Evolutionary conservation across 2,329 filamentous ascomycete genomes (phyloP).

Genomic region (Penicillium fuscoglaucum): DNA sequence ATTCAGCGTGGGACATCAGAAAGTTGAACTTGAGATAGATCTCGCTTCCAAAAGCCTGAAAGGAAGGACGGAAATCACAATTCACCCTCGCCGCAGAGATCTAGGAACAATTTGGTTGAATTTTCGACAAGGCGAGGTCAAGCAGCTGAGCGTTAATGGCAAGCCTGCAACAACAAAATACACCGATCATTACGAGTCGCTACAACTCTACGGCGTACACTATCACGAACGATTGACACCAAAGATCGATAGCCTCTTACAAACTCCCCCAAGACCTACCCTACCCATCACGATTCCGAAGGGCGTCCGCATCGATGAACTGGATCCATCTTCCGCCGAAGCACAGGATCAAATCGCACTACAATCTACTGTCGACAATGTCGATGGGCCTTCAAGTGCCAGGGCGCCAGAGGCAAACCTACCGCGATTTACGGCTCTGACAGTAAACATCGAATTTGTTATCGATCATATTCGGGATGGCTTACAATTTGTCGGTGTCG

Average conservation of each 20-base stretch:
- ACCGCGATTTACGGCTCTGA: constrained; percentile 59
- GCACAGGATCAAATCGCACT: constrained; percentile 48
- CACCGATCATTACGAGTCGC: constrained; percentile 47
- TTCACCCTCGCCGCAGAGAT: constrained; percentile 63
- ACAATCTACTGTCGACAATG: constrained; percentile 41
- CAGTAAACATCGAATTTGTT: constrained; percentile 72
- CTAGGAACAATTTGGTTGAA: constrained; percentile 59
- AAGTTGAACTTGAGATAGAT: constrained; percentile 85
- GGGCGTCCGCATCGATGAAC: constrained; percentile 61
- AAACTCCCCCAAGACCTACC: constrained; percentile 56
- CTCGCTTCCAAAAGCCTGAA: constrained; percentile 73
- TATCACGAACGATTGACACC: constrained; percentile 77
- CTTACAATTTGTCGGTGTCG: constrained; percentile 85
- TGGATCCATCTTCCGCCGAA: constrained; percentile 55
- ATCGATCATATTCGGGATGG: constrained; percentile 78
- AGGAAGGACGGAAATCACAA: constrained; percentile 77
- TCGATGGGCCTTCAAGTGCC: constrained; percentile 38
- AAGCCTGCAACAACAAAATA: constrained; percentile 44
- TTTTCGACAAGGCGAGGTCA: constrained; percentile 62
- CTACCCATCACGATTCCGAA: constrained; percentile 61
- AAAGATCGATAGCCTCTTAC: constrained; percentile 61
- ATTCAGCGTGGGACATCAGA: constrained; percentile 73
- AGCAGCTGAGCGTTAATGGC: constrained; percentile 50
- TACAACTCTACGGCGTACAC: constrained; percentile 58
- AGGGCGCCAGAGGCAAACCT: constrained; percentile 41